These are phyloP conservation scores for Auricularia sp. DNA, from an alignment of 768 basidiomycete genomes.

Conservation along the genomic window DNA sequence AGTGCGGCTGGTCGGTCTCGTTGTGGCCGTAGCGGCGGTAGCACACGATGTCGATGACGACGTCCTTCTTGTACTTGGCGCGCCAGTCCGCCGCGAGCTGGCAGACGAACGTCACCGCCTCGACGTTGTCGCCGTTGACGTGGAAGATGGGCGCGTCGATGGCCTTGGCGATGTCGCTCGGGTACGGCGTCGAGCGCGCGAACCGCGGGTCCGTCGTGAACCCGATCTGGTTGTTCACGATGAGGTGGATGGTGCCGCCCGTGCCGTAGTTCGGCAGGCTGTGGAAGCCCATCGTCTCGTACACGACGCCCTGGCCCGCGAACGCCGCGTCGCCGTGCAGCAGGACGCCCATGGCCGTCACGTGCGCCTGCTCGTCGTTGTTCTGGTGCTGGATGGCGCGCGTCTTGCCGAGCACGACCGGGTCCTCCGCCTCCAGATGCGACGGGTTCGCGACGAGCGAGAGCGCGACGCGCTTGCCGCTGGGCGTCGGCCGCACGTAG, in stretches of 20 bases:
- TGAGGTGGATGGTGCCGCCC: conserved; percentile 95
- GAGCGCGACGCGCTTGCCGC: conserved; percentile 93
- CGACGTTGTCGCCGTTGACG: conserved; percentile 97
- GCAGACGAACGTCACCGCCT: conserved; percentile 97
- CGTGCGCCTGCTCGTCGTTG: conserved; percentile 68
- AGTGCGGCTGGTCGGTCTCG: conserved; percentile 97
- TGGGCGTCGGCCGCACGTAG: conserved; percentile 95
- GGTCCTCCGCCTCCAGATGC: conserved; percentile 40
- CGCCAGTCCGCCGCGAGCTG: conserved; percentile 97
- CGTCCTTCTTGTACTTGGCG: conserved; percentile 97
- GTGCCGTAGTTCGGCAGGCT: conserved; percentile 92
- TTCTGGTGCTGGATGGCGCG: conserved; percentile 93
- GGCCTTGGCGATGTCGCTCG: conserved; percentile 95
- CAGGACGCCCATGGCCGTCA: conserved; percentile 87
- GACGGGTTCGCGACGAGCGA: conserved; percentile 98
- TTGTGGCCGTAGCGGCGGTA: conserved; percentile 99
- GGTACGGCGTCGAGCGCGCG: conserved; percentile 94
- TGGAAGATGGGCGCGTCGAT: conserved; percentile 99
- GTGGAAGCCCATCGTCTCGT: conserved; percentile 99
- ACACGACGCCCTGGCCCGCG: conserved; percentile 95
- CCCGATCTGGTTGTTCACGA: conserved; percentile 98
- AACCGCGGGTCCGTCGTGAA: conserved; percentile 99
- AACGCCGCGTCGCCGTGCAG: conserved; percentile 98
- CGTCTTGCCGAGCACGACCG: conserved; percentile 88
- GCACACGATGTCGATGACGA: conserved; percentile 97